These are phyloP conservation scores for Pseudisothecium myosuroides DNA, from an alignment of 225 moss, liverwort and hornwort genomes.

Conservation along the genomic window DNA sequence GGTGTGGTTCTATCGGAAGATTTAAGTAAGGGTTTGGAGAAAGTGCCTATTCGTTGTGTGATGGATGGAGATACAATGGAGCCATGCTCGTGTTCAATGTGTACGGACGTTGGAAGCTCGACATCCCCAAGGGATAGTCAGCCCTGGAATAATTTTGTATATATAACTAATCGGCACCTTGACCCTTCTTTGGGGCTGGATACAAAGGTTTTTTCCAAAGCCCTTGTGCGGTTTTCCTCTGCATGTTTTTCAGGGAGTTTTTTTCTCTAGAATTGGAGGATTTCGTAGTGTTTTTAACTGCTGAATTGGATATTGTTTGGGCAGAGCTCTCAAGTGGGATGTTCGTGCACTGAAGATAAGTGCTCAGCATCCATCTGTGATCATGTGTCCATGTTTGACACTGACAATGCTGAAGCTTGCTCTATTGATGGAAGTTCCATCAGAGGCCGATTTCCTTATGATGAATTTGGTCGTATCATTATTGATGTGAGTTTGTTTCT, in stretches of 20 bases:
- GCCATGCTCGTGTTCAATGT: constrained; percentile 40
- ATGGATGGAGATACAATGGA: constrained; percentile 60
- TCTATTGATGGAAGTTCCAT: constrained; percentile 68
- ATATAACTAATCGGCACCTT: constrained; percentile 60
- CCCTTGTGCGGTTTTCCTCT: background rate
- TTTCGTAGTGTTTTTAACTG: background rate
- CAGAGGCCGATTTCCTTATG: constrained; percentile 83
- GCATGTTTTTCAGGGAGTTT: background rate
- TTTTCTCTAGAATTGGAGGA: background rate
- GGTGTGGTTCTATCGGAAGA: constrained; percentile 46
- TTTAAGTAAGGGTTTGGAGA: constrained; percentile 78
- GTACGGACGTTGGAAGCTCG: constrained; percentile 17
- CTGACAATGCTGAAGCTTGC: constrained; percentile 78
- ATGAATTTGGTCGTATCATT: constrained; percentile 74
- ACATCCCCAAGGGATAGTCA: constrained; percentile 30
- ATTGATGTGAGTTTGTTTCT: constrained; percentile 57
- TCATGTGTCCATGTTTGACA: constrained; percentile 89
- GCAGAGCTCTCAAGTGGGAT: constrained; percentile 86
- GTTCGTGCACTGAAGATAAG: constrained; percentile 54
- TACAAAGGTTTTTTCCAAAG: constrained; percentile 55
- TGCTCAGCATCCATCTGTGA: constrained; percentile 71
- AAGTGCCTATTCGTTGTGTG: constrained; percentile 77
- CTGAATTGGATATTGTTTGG: background rate
- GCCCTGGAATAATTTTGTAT: constrained; percentile 70
- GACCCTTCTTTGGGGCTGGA: constrained; percentile 81